A percentile compares a stretch with the other conserved stretches of the same genome.
phyloP scores from a whole-genome alignment of 139 green algal species.

The Pedinophyceae sp. region DNA sequence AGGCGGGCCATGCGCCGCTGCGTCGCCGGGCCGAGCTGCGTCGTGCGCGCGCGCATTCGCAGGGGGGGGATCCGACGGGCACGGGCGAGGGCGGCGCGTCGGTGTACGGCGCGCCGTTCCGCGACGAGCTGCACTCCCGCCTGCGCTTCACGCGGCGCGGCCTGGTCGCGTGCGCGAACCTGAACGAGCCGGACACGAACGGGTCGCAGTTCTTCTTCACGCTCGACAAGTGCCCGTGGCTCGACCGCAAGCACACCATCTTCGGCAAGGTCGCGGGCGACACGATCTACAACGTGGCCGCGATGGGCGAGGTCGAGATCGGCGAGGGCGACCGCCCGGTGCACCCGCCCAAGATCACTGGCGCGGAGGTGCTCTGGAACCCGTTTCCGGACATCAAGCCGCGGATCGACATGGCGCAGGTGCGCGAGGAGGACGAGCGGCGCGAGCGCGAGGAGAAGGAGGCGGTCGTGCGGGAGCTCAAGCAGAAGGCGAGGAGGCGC shows the following conservation, averaged over 20 bases:
- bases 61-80: constrained; percentile 59
- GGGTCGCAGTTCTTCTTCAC: constrained; percentile 87
- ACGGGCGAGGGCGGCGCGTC: constrained; percentile 38
- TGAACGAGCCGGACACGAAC: constrained; percentile 75
- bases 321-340: constrained; percentile 48
- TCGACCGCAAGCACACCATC: constrained; percentile 84
- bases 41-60: no score
- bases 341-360: constrained; percentile 44
- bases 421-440: constrained; percentile 36
- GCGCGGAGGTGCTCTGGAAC: constrained; percentile 75
- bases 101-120: constrained; percentile 31
- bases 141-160: constrained; percentile 80
- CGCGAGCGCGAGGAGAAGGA: constrained; percentile 28
- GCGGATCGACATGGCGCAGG: constrained; percentile 16
- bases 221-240: constrained; percentile 42
- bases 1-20: no score
- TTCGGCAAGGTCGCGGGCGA: constrained; percentile 78
- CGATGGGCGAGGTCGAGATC: constrained; percentile 65
- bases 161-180: constrained; percentile 84
- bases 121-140: constrained; percentile 82
- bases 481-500: constrained; percentile 1
- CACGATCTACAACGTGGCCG: constrained; percentile 81
- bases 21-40: no score
- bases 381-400: constrained; percentile 90
- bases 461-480: neutral